Percentiles rank a stretch among this genome's conserved stretches.
Evolutionary conservation across 495 filamentous ascomycete species (phyloP).

Genomic region (Tuber umbilicatum): DNA sequence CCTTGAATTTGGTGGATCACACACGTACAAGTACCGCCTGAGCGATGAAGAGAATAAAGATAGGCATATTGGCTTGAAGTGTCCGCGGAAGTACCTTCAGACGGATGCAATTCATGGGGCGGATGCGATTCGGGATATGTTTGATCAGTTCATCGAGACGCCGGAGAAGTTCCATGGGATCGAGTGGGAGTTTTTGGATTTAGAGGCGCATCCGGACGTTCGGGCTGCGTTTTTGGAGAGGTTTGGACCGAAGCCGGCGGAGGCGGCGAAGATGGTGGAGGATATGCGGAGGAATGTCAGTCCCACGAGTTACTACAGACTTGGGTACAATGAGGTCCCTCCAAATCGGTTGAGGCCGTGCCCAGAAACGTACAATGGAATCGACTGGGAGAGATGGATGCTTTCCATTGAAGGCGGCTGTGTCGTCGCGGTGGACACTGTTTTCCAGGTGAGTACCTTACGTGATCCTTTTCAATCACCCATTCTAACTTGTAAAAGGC

Average conservation of each 20-base stretch:
- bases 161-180: background rate
- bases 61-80: background rate
- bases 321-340: background rate
- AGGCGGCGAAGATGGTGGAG: background rate
- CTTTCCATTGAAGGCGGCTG: background rate
- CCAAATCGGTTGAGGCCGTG: background rate
- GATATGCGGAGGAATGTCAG: background rate
- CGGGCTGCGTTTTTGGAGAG: background rate
- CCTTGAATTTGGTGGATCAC: background rate
- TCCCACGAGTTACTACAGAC: background rate
- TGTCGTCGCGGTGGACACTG: background rate
- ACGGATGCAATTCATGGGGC: background rate
- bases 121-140: background rate
- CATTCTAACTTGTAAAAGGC: slow-evolving; percentile 1
- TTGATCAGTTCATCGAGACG: background rate
- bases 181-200: background rate
- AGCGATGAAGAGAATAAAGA: background rate
- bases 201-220: background rate
- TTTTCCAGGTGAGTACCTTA: background rate
- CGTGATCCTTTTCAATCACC: background rate
- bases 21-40: background rate
- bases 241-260: background rate
- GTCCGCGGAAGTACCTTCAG: background rate
- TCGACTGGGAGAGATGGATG: background rate
- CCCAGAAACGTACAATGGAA: background rate